Evolutionary conservation across 345 rosid species (phyloP), one percentile per base, ranked within the genome.

Genomic region (Salix purpurea): DNA sequence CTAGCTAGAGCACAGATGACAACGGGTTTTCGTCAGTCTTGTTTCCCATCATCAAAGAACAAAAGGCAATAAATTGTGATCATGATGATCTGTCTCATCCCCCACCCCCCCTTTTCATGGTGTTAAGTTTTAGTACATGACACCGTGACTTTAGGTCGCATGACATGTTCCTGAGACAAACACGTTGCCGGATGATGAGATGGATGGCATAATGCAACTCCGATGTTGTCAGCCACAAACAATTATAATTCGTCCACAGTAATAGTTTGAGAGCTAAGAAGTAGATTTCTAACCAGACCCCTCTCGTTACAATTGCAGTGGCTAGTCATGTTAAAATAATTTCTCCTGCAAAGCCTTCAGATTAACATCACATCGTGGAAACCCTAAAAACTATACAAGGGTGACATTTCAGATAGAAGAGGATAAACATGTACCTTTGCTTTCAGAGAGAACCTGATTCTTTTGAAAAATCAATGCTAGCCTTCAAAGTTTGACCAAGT

Each of bases 401-500:
- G 68, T 26, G 30, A 50, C 28, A 44, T 61, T 50, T 44, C 62
- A 11, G 23, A 52, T 69, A 70, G 26, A 74, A 21, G 67, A n/a
- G 21, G 39, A 11, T 5, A 46, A 39, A n/a, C 19, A 72, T 14
- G 71, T 62, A 76, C 69, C 79, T 76, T 65, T 13, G 7, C 30
- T 14, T 2, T 56, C 26, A 8, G 19, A 58, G 69, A 40, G 68
- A 52, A 77, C 16, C 69, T 68, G 71, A 46, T 52, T 64, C 13
- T 42, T 70, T 42, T 23, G 67, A 16, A 62, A 83, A 71, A 80
- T 77, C 79, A 77, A 74, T 83, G 81, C 83, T 58, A 40, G n/a
- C 13, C 72, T 50, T 65, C 52, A 19, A 73, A 44, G 34, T 12
- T 48, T 36, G 23, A 58, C 28, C 3, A 10, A 10, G 13, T 21